Evolutionary conservation across 2,329 filamentous ascomycete species (phyloP).

Genomic region (Cladosporium sp.): DNA sequence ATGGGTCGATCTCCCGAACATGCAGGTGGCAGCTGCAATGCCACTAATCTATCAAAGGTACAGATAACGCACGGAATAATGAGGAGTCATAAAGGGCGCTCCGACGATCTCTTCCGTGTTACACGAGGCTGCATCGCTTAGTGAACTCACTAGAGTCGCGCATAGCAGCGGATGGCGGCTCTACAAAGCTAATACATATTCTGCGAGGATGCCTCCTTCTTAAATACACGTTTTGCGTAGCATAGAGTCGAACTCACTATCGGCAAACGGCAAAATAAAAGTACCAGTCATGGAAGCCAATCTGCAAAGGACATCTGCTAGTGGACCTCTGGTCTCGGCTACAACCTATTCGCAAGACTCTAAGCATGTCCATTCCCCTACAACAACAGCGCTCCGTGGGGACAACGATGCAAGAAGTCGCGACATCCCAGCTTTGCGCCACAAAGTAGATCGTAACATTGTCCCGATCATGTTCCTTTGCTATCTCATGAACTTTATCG

Average conservation of each 20-base stretch:
- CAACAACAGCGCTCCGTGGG: neutral
- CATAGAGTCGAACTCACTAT: neutral
- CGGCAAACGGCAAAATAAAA: neutral
- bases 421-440: conserved; percentile 40
- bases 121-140: neutral
- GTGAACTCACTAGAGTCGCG: neutral
- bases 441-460: conserved; percentile 60
- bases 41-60: neutral
- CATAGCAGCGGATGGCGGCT: neutral
- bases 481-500: conserved; percentile 63
- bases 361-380: neutral
- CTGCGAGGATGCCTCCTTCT: neutral
- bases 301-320: neutral
- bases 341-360: neutral
- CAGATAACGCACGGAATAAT: neutral
- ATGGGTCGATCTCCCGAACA: neutral
- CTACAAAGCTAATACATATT: neutral
- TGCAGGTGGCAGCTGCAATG: neutral
- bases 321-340: neutral
- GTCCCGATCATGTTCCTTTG: conserved; percentile 62
- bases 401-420: neutral
- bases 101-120: neutral
- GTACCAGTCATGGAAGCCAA: neutral
- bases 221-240: neutral
- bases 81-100: neutral